Conservation (phyloP, 1,284 basidiomycete species). For the Uromyces viciae-fabae region DNA sequence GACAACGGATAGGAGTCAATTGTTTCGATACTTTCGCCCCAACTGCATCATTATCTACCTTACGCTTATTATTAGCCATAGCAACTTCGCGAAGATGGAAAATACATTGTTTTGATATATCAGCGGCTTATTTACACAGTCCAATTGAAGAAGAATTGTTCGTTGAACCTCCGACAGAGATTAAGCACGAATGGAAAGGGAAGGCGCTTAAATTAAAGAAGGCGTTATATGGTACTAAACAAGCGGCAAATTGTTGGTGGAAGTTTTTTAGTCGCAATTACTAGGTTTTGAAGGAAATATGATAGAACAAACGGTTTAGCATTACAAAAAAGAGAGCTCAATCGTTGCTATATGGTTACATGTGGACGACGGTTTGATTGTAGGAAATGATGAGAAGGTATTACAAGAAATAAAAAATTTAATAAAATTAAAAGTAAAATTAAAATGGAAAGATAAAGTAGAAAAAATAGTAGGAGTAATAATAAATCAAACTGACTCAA, state of each 20-base stretch:
- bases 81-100: background rate
- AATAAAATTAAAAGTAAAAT: background rate
- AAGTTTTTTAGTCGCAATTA: background rate
- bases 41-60: background rate
- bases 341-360: background rate
- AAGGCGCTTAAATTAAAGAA: background rate
- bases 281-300: background rate
- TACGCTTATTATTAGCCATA: background rate
- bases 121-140: background rate
- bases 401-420: background rate
- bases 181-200: background rate
- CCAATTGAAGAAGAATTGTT: background rate
- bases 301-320: background rate
- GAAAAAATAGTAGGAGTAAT: background rate
- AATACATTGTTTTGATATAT: background rate
- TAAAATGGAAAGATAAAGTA: background rate
- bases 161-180: background rate
- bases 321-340: background rate
- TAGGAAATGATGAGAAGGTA: background rate
- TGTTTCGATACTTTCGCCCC: background rate
- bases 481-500: background rate
- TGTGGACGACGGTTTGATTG: background rate
- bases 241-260: background rate
- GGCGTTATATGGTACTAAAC: background rate
- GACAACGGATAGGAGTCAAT: background rate